Conservation (phyloP, 2,329 filamentous ascomycete species). For the Aspergillus melleus region DNA sequence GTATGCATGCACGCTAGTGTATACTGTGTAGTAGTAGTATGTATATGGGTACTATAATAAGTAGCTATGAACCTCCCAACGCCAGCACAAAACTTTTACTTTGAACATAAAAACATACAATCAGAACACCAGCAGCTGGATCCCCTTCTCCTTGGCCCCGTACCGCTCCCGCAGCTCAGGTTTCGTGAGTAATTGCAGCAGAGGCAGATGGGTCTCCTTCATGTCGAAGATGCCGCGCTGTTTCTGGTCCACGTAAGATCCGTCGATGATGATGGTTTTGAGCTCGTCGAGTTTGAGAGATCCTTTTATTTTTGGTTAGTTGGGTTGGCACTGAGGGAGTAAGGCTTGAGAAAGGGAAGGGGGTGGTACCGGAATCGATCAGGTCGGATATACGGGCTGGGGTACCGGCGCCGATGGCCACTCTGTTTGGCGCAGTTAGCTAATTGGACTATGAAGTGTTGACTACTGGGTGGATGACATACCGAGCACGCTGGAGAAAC, state of each 20-base stretch:
- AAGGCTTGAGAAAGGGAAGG: background rate
- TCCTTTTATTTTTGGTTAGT: conserved; percentile 44
- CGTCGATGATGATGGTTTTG: conserved; percentile 81
- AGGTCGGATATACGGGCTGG: conserved; percentile 79
- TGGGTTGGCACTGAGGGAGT: background rate
- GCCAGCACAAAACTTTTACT: conserved; percentile 7
- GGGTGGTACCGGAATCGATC: conserved; percentile 70
- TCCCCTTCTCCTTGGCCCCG: conserved; percentile 53
- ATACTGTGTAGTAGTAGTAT: too few species aligned
- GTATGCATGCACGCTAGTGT: too few species aligned
- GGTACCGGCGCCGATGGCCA: conserved; percentile 87
- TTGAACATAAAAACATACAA: background rate
- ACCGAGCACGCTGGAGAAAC: conserved; percentile 66
- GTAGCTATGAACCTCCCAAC: conserved; percentile 2
- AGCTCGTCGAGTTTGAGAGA: conserved; percentile 70
- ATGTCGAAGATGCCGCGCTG: conserved; percentile 93
- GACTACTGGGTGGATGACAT: conserved; percentile 14
- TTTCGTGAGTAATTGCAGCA: conserved; percentile 71
- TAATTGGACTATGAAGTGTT: background rate
- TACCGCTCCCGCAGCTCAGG: conserved; percentile 72
- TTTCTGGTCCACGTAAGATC: conserved; percentile 91
- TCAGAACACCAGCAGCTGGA: conserved; percentile 53
- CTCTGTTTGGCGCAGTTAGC: conserved; percentile 48
- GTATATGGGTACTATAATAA: too few species aligned
- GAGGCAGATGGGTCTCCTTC: conserved; percentile 83